A percentile compares a stretch with the other conserved stretches of the same genome.
phyloP scores from a whole-genome alignment of 2,329 filamentous ascomycete genomes.

The Colletotrichum karsti region DNA sequence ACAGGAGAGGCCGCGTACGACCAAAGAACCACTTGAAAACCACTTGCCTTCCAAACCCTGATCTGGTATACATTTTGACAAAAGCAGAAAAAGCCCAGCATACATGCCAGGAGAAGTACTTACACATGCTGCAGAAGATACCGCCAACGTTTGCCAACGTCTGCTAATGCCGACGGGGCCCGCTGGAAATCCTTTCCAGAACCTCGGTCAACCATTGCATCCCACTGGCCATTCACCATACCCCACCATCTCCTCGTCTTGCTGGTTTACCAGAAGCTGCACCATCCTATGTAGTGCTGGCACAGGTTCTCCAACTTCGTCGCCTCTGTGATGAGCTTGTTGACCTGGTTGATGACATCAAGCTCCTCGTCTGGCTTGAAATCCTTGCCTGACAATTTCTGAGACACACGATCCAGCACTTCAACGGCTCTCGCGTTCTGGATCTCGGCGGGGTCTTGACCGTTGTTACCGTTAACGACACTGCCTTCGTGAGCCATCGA shows the following conservation, averaged over 20 bases:
- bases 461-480: slow-evolving; percentile 44
- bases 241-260: neutral
- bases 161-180: no score
- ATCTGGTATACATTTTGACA: slow-evolving; percentile 25
- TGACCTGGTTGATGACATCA: slow-evolving; percentile 86
- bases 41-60: neutral
- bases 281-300: slow-evolving; percentile 99
- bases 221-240: neutral
- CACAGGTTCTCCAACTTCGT: slow-evolving; percentile 98
- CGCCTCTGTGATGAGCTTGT: slow-evolving; percentile 92
- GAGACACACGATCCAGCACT: slow-evolving; percentile 89
- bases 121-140: slow-evolving; percentile 8
- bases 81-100: neutral
- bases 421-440: slow-evolving; percentile 95
- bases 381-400: slow-evolving; percentile 94
- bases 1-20: slow-evolving; percentile 3
- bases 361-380: slow-evolving; percentile 90
- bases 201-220: neutral
- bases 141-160: neutral
- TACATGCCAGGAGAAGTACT: slow-evolving; percentile 9
- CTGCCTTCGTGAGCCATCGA: slow-evolving; percentile 49
- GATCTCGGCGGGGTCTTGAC: slow-evolving; percentile 70
- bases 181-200: neutral
- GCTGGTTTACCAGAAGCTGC: slow-evolving; percentile 85
- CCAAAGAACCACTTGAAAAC: neutral